Conservation (phyloP, 2,329 filamentous ascomycete species). For the Nemania abortiva region DNA sequence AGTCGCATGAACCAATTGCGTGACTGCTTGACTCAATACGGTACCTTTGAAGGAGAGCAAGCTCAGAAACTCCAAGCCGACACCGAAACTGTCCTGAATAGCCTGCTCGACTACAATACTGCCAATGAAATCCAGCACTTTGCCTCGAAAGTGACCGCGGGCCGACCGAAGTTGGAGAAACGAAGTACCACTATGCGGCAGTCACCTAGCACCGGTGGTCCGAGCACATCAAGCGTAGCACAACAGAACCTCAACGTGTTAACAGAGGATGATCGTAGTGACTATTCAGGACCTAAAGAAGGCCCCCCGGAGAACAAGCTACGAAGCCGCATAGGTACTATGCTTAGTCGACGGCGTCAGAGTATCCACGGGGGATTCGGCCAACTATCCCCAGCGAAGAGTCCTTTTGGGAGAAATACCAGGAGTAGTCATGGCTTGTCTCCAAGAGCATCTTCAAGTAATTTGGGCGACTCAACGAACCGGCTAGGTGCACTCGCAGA, state of each 20-base stretch:
- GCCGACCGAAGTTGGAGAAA: slow-evolving; percentile 59
- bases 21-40: slow-evolving; percentile 89
- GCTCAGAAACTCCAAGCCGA: slow-evolving; percentile 80
- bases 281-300: slow-evolving; percentile 60
- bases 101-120: slow-evolving; percentile 87
- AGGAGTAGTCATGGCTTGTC: slow-evolving; percentile 75
- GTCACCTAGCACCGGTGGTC: slow-evolving; percentile 54
- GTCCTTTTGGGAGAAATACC: slow-evolving; percentile 70
- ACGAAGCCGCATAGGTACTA: slow-evolving; percentile 75
- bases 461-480: slow-evolving; percentile 66
- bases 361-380: slow-evolving; percentile 74
- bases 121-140: slow-evolving; percentile 87
- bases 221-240: slow-evolving; percentile 46
- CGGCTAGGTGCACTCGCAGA: slow-evolving; percentile 70
- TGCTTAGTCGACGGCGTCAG: slow-evolving; percentile 74
- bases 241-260: slow-evolving; percentile 48
- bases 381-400: slow-evolving; percentile 67
- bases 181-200: slow-evolving; percentile 57
- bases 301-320: slow-evolving; percentile 65
- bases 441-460: slow-evolving; percentile 69
- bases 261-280: slow-evolving; percentile 58
- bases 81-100: slow-evolving; percentile 83
- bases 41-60: slow-evolving; percentile 91
- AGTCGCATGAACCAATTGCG: slow-evolving; percentile 88
- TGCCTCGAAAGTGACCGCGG: slow-evolving; percentile 58